Conservation (phyloP, 1,139 yeast species). For the Candida tropicalis region DNA sequence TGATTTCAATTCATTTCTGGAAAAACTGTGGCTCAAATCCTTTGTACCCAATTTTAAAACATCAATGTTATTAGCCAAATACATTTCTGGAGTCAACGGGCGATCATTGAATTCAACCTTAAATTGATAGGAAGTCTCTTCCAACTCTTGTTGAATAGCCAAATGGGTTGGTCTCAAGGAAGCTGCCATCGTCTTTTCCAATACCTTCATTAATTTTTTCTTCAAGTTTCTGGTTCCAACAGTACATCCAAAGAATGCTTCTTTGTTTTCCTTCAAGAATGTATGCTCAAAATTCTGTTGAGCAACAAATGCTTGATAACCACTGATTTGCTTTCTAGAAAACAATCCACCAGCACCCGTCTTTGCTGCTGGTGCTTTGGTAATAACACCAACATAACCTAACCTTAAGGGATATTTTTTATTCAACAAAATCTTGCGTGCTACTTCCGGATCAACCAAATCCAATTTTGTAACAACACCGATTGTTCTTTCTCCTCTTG, state of each 20-base stretch:
- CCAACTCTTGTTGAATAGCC: conserved; percentile 86
- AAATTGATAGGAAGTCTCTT: conserved; percentile 89
- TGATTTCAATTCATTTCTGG: conserved; percentile 79
- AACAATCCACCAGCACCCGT: conserved; percentile 28
- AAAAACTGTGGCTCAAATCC: conserved; percentile 80
- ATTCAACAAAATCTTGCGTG: conserved; percentile 69
- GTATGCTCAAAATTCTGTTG: conserved; percentile 67
- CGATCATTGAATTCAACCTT: conserved; percentile 97
- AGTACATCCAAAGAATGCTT: conserved; percentile 62
- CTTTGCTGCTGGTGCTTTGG: conserved; percentile 61
- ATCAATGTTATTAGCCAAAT: conserved; percentile 90
- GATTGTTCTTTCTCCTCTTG: conserved; percentile 90
- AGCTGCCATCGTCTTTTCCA: conserved; percentile 89
- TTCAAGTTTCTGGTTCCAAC: conserved; percentile 80
- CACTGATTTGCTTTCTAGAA: conserved; percentile 37
- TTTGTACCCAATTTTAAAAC: conserved; percentile 83
- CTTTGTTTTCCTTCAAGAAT: conserved; percentile 62
- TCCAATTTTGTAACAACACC: conserved; percentile 96
- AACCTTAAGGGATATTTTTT: conserved; percentile 84
- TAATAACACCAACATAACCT: conserved; percentile 98
- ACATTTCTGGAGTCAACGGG: conserved; percentile 88
- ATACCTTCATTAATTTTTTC: conserved; percentile 77
- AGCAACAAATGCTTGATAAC: conserved; percentile 54
- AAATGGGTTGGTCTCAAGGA: conserved; percentile 86
- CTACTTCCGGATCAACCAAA: conserved; percentile 76